Evolutionary conservation across 2,329 filamentous ascomycete genomes (phyloP).

Genomic region (Exophiala sp.): DNA sequence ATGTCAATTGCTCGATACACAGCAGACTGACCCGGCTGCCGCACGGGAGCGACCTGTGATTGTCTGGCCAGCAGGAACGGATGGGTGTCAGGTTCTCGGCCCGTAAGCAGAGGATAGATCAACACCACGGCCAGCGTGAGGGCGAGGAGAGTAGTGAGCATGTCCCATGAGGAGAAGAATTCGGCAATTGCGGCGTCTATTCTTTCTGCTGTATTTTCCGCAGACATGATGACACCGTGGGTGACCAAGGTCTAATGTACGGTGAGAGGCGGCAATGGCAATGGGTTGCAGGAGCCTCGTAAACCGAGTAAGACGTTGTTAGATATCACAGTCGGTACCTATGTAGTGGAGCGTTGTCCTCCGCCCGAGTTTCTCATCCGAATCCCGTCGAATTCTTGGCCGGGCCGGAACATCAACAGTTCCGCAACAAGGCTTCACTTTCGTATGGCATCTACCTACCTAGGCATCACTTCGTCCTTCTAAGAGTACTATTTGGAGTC

Average conservation of each 20-base stretch:
- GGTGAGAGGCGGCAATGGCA: neutral
- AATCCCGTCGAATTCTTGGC: neutral
- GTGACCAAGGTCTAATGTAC: neutral
- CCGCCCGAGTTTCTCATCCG: no score
- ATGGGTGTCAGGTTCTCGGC: constrained; percentile 80
- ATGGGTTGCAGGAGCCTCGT: no score
- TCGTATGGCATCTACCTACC: no score
- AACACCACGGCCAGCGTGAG: constrained; percentile 61
- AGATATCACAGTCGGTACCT: no score
- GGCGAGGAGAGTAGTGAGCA: constrained; percentile 67
- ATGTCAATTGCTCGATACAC: constrained; percentile 77
- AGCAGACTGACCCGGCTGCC: constrained; percentile 78
- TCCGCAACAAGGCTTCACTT: no score
- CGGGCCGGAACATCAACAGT: no score
- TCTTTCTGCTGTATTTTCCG: constrained; percentile 15
- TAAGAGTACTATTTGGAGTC: no score
- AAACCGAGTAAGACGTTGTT: no score
- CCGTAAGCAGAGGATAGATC: constrained; percentile 63
- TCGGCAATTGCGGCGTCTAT: constrained; percentile 24
- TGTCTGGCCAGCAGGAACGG: constrained; percentile 86
- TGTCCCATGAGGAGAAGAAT: constrained; percentile 57
- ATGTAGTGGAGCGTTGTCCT: neutral
- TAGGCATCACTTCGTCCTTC: no score
- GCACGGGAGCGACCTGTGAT: constrained; percentile 67
- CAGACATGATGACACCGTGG: constrained; percentile 18